A percentile compares a stretch with the other conserved stretches of the same genome.
Evolutionary conservation across 805 yeast genomes (phyloP).

Genomic region (Kluyveromyces wickerhamii): DNA sequence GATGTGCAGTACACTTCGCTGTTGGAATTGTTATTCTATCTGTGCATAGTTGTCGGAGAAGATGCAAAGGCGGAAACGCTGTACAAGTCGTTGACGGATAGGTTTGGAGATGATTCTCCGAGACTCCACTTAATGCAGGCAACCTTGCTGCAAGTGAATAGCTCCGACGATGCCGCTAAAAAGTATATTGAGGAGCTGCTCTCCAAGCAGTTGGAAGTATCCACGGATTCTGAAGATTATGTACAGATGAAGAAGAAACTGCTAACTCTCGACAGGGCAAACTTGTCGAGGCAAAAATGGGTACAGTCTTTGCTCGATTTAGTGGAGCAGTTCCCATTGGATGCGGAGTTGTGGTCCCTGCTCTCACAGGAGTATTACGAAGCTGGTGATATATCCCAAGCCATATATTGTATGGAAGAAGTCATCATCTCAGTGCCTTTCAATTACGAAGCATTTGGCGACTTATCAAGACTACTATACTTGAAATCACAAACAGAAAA

Average conservation of each 20-base stretch:
- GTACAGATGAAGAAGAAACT: conserved; percentile 23
- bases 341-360: conserved; percentile 72
- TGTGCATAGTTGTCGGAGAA: conserved; percentile 50
- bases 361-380: conserved; percentile 55
- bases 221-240: conserved; percentile 29
- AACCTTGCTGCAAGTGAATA: conserved; percentile 20
- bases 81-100: conserved; percentile 59
- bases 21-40: conserved; percentile 63
- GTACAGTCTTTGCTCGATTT: conserved; percentile 16
- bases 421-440: conserved; percentile 58
- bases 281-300: conserved; percentile 12
- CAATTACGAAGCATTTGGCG: conserved; percentile 27
- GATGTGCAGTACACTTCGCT: conserved; percentile 44
- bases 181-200: conserved; percentile 45
- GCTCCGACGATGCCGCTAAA: conserved; percentile 20
- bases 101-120: conserved; percentile 45
- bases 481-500: conserved; percentile 12
- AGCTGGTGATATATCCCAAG: conserved; percentile 57
- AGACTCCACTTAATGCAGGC: conserved; percentile 27
- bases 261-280: conserved; percentile 17
- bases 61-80: conserved; percentile 65
- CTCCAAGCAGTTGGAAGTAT: conserved; percentile 45
- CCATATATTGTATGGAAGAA: conserved; percentile 63
- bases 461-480: conserved; percentile 20
- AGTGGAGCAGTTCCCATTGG: conserved; percentile 48